These are phyloP conservation scores for Nothophoma quercina DNA, from an alignment of 2,329 filamentous ascomycete species.

Conservation along the genomic window DNA sequence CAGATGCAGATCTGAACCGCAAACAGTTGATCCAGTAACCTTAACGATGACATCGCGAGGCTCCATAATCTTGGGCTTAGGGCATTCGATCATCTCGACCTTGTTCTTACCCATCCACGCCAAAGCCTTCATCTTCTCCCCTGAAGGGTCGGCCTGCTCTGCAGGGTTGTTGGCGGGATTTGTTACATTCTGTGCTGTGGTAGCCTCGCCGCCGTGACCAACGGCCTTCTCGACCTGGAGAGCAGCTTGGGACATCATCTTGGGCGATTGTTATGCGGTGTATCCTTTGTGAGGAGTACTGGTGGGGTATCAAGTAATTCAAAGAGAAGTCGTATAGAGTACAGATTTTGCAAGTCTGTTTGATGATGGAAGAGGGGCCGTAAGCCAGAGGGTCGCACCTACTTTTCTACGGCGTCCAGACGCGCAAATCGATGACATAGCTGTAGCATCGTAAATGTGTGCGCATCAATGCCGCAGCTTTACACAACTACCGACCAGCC, in stretches of 20 bases:
- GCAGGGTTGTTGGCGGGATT: conserved; percentile 64
- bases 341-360: not conserved
- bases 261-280: conserved; percentile 24
- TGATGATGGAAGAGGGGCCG: not conserved
- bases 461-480: conserved; percentile 15
- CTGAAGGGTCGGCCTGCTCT: conserved; percentile 54
- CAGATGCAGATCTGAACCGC: conserved; percentile 68
- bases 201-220: conserved; percentile 71
- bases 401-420: conserved; percentile 23
- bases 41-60: conserved; percentile 80
- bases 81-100: conserved; percentile 73
- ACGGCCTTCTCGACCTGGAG: conserved; percentile 70
- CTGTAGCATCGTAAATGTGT: conserved; percentile 14
- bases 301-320: conserved; percentile 12
- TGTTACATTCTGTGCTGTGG: conserved; percentile 72
- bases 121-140: conserved; percentile 78
- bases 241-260: conserved; percentile 62
- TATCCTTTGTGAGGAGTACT: not conserved
- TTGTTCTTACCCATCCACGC: conserved; percentile 84
- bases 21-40: conserved; percentile 72
- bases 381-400: conserved; percentile 9
- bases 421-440: conserved; percentile 34
- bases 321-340: not conserved
- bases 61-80: conserved; percentile 76
- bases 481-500: conserved; percentile 31